Conservation (phyloP, 2,329 filamentous ascomycete species). For the Aspergillus viridinutans region DNA sequence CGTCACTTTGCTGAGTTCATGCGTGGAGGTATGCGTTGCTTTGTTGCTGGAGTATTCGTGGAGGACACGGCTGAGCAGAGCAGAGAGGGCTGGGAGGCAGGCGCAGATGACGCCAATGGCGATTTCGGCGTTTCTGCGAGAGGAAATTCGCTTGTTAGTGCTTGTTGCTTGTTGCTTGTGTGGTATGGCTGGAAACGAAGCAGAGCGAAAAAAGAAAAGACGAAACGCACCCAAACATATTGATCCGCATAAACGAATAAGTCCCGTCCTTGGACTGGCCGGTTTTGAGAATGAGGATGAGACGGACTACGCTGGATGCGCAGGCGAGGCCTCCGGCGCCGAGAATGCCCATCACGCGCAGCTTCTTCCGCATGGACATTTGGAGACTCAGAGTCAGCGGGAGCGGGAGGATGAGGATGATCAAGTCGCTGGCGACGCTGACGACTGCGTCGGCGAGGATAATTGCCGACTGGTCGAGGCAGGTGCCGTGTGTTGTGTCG, state of each 20-base stretch:
- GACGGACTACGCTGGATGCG: conserved; percentile 25
- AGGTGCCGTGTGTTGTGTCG: conserved; percentile 14
- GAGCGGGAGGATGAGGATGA: conserved; percentile 50
- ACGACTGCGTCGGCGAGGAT: conserved; percentile 53
- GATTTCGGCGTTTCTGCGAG: conserved; percentile 35
- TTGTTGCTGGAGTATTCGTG: conserved; percentile 26
- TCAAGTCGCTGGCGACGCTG: conserved; percentile 57
- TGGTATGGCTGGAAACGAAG: neutral
- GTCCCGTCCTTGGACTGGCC: conserved; percentile 22
- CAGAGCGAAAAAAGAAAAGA: conserved; percentile 12
- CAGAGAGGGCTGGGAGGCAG: conserved; percentile 37
- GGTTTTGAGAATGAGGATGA: conserved; percentile 21
- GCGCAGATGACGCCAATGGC: conserved; percentile 40
- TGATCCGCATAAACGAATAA: conserved; percentile 26
- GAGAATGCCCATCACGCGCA: conserved; percentile 47
- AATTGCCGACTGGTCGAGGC: conserved; percentile 34
- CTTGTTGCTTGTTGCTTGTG: conserved; percentile 10
- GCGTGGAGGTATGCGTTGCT: conserved; percentile 14
- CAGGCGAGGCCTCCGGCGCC: conserved; percentile 41
- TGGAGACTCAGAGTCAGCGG: conserved; percentile 43
- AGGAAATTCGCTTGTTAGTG: conserved; percentile 22
- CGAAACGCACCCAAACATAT: conserved; percentile 29
- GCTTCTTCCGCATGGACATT: conserved; percentile 44
- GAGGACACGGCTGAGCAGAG: conserved; percentile 30
- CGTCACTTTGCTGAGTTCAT: conserved; percentile 19